Evolutionary conservation across 2,329 filamentous ascomycete genomes (phyloP).

Genomic region (Fonsecaea monophora): DNA sequence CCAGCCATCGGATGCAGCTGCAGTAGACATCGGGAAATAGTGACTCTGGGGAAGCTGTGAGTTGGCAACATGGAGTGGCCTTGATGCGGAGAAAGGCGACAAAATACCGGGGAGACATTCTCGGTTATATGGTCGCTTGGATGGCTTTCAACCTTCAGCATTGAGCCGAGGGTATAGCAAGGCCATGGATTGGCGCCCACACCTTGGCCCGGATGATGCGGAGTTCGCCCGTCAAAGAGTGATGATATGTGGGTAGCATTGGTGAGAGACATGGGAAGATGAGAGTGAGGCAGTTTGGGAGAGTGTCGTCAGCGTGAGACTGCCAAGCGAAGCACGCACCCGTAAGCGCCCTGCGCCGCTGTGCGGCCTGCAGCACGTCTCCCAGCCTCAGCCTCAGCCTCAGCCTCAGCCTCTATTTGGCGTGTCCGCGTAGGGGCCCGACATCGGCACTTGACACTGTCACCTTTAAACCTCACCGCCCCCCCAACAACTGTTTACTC

Average conservation of each 20-base stretch:
- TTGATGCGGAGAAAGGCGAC: background rate
- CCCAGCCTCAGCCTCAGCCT: background rate
- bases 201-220: background rate
- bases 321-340: background rate
- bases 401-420: background rate
- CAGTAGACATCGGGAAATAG: conserved; percentile 5
- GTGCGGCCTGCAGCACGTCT: background rate
- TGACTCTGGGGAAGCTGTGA: background rate
- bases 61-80: background rate
- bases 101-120: conserved; percentile 5
- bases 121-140: conserved; percentile 14
- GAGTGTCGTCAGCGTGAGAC: background rate
- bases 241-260: background rate
- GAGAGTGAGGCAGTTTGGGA: background rate
- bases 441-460: background rate
- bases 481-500: background rate
- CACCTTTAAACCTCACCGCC: background rate
- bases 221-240: background rate
- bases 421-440: background rate
- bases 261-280: background rate
- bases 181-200: background rate
- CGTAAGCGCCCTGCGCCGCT: background rate
- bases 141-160: background rate
- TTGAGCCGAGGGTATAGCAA: conserved; percentile 2
- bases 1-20: background rate